Percentiles rank a stretch among this genome's conserved stretches.
Evolutionary conservation across 345 rosid genomes (phyloP).

Genomic region (Firmiana major): DNA sequence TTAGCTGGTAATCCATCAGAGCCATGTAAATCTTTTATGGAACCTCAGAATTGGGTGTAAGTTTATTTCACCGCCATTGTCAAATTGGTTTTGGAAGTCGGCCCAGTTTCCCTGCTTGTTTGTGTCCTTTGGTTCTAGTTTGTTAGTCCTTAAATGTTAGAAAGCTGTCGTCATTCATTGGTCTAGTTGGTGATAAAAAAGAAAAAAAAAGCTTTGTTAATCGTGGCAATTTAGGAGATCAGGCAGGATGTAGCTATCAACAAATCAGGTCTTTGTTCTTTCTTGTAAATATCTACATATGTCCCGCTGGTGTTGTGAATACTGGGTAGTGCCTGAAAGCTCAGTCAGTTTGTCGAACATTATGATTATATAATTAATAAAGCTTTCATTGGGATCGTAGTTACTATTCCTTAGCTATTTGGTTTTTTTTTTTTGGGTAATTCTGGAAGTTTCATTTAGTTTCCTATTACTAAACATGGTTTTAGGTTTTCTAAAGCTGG

Average conservation of each 20-base stretch:
- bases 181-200: constrained; percentile 12
- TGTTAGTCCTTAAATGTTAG: constrained; percentile 19
- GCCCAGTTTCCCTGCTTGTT: neutral
- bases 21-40: constrained; percentile 23
- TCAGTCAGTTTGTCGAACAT: constrained; percentile 32
- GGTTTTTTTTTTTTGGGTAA: neutral
- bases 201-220: neutral
- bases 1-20: constrained; percentile 20
- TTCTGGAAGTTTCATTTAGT: too few relatives aligned
- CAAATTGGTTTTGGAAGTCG: constrained; percentile 8
- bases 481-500: too few relatives aligned
- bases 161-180: constrained; percentile 21
- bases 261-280: constrained; percentile 29
- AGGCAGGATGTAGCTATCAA: constrained; percentile 27
- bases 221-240: constrained; percentile 18
- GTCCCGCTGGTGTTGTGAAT: constrained; percentile 27
- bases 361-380: constrained; percentile 44
- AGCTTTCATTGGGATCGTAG: constrained; percentile 4
- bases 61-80: constrained; percentile 20
- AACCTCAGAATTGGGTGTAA: constrained; percentile 52
- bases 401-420: neutral
- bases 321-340: constrained; percentile 30
- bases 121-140: constrained; percentile 3
- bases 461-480: too few relatives aligned
- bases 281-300: constrained; percentile 38